Conservation (phyloP, 345 rosid genomes). For the Dimocarpus longan region DNA sequence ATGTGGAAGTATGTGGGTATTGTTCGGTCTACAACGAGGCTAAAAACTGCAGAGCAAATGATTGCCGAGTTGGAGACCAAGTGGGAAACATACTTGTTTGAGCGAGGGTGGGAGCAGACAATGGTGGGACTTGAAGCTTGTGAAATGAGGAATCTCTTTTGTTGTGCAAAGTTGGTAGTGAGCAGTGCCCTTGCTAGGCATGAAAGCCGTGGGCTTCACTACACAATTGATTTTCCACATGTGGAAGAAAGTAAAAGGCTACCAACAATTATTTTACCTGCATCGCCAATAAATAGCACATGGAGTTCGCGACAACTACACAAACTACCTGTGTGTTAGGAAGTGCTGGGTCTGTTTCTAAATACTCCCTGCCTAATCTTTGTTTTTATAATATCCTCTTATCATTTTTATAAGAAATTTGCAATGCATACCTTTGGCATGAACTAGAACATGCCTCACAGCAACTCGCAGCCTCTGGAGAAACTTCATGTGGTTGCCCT, state of each 20-base stretch:
- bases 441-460: conserved; percentile 10
- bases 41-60: conserved; percentile 55
- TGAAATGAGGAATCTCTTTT: conserved; percentile 93
- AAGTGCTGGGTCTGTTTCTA: conserved; percentile 12
- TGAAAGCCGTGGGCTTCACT: conserved; percentile 96
- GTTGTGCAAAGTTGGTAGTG: conserved; percentile 89
- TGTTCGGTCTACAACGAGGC: conserved; percentile 77
- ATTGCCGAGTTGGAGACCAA: conserved; percentile 64
- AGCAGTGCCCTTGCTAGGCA: conserved; percentile 91
- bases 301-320: conserved; percentile 92
- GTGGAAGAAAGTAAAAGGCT: conserved; percentile 87
- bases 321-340: conserved; percentile 35
- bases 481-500: conserved; percentile 12
- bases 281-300: conserved; percentile 51
- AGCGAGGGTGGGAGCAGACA: conserved; percentile 84
- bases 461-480: conserved; percentile 9
- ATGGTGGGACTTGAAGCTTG: conserved; percentile 88
- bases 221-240: conserved; percentile 79
- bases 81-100: conserved; percentile 81
- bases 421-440: conserved; percentile 16
- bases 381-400: neutral
- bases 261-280: conserved; percentile 83
- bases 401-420: conserved; percentile 6
- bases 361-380: neutral
- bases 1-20: conserved; percentile 97